Evolutionary conservation across 2,329 filamentous ascomycete species (phyloP).

Genomic region (Arthrobotrys megalospora): DNA sequence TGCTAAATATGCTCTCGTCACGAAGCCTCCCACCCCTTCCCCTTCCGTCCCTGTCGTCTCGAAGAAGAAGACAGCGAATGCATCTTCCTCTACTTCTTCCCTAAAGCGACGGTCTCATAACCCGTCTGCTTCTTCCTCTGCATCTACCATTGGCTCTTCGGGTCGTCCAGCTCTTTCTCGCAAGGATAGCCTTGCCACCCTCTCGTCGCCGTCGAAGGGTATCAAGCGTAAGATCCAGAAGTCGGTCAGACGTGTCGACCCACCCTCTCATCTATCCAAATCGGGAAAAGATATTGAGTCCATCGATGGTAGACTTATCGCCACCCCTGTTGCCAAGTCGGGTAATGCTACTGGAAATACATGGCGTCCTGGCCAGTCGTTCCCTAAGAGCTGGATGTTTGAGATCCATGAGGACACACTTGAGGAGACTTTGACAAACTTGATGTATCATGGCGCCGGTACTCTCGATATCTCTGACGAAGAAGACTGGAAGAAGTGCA

Average conservation of each 20-base stretch:
- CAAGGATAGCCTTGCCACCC: slow-evolving; percentile 51
- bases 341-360: slow-evolving; percentile 29
- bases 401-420: slow-evolving; percentile 93
- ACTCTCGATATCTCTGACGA: slow-evolving; percentile 91
- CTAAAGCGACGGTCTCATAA: slow-evolving; percentile 40
- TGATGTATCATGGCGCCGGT: slow-evolving; percentile 91
- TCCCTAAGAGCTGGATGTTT: slow-evolving; percentile 79
- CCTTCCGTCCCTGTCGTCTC: slow-evolving; percentile 41
- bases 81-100: slow-evolving; percentile 24
- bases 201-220: slow-evolving; percentile 48
- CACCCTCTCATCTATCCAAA: slow-evolving; percentile 41
- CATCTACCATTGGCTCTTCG: slow-evolving; percentile 25
- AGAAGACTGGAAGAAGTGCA: slow-evolving; percentile 78
- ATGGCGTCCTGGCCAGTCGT: slow-evolving; percentile 53
- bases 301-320: slow-evolving; percentile 56
- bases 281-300: slow-evolving; percentile 24
- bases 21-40: slow-evolving; percentile 46
- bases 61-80: slow-evolving; percentile 46
- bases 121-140: slow-evolving; percentile 13
- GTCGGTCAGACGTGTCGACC: slow-evolving; percentile 48
- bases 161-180: slow-evolving; percentile 37
- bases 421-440: slow-evolving; percentile 90
- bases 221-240: slow-evolving; percentile 60
- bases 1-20: slow-evolving; percentile 56
- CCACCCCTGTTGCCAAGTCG: slow-evolving; percentile 49